A percentile compares a stretch with the other conserved stretches of the same genome.
These are phyloP conservation scores for Neurospora sp. DNA, from an alignment of 495 filamentous ascomycete species.

Conservation along the genomic window DNA sequence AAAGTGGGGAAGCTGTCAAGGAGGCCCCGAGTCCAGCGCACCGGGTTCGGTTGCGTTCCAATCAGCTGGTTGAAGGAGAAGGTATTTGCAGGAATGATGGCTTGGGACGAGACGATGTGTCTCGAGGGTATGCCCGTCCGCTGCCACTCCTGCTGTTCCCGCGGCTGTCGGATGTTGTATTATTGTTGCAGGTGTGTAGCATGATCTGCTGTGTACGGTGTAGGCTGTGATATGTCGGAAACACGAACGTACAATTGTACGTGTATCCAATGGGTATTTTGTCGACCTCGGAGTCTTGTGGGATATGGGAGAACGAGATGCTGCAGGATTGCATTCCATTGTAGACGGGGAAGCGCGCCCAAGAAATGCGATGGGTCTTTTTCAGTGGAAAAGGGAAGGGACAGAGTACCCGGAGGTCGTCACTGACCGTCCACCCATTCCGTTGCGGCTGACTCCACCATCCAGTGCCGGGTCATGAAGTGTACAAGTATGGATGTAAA, in stretches of 20 bases:
- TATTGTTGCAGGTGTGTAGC: not conserved
- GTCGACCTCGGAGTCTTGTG: not conserved
- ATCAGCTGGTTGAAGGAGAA: not conserved
- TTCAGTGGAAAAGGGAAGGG: not conserved
- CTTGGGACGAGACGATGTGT: not conserved
- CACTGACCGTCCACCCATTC: not conserved
- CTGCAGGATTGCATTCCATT: not conserved
- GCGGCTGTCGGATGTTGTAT: not conserved
- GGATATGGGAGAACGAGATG: not conserved
- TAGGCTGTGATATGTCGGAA: not conserved
- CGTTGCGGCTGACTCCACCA: not conserved
- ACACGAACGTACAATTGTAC: not conserved
- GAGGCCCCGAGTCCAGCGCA: not conserved
- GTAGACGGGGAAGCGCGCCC: not conserved
- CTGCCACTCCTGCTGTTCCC: not conserved
- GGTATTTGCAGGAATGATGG: not conserved
- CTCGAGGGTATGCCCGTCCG: not conserved
- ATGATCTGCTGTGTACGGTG: not conserved
- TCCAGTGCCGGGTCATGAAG: not conserved
- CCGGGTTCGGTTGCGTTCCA: not conserved
- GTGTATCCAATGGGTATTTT: not conserved
- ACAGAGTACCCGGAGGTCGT: not conserved
- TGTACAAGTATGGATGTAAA: not conserved
- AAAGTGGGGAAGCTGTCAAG: not conserved
- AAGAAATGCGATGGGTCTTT: not conserved